Evolutionary conservation across 148 eudicot species (phyloP).

Genomic region (Linanthus parryae): DNA sequence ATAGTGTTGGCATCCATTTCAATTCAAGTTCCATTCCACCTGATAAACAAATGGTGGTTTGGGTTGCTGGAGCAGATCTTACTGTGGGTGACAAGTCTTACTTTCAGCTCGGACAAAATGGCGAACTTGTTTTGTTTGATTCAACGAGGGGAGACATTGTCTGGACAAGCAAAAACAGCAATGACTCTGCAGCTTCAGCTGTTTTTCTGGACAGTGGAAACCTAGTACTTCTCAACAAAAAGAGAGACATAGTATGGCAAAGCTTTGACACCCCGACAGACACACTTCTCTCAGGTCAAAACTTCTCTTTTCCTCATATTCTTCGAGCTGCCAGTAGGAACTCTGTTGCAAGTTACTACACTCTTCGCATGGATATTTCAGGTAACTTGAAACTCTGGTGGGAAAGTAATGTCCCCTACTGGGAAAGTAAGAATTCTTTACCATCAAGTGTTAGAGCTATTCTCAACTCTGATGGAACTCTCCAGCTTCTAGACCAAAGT

Average conservation of each 20-base stretch:
- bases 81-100: conserved; percentile 39
- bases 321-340: conserved; percentile 49
- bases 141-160: conserved; percentile 22
- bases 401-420: conserved; percentile 35
- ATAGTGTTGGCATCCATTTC: conserved; percentile 44
- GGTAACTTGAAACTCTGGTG: conserved; percentile 43
- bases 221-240: conserved; percentile 34
- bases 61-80: conserved; percentile 53
- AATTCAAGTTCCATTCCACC: conserved; percentile 36
- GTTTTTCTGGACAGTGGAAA: conserved; percentile 48
- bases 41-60: conserved; percentile 33
- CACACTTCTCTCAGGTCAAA: conserved; percentile 53
- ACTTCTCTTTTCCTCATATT: conserved; percentile 20
- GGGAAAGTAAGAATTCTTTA: conserved; percentile 35
- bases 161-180: conserved; percentile 44
- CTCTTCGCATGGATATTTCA: conserved; percentile 22
- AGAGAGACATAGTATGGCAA: conserved; percentile 47
- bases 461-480: conserved; percentile 34
- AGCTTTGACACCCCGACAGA: conserved; percentile 60
- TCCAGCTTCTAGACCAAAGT: conserved; percentile 39
- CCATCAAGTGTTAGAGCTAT: conserved; percentile 19
- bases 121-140: conserved; percentile 45
- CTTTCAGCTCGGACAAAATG: conserved; percentile 34
- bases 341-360: conserved; percentile 50
- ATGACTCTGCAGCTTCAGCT: conserved; percentile 41